Evolutionary conservation across 768 basidiomycete genomes (phyloP).

Genomic region (Tephrocybe sp.): DNA sequence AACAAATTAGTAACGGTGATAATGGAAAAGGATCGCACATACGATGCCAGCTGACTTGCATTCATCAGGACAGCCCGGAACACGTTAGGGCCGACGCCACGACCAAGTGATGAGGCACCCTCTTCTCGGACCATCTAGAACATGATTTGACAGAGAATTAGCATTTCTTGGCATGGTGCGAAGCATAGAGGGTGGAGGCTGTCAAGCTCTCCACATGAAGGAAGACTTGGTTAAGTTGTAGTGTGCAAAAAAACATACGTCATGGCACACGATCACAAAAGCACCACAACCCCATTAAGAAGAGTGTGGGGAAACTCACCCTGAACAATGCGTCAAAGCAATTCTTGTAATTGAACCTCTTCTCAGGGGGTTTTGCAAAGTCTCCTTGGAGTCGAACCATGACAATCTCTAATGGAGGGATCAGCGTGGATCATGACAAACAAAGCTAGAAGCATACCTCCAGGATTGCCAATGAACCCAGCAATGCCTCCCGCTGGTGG

Average conservation of each 20-base stretch:
- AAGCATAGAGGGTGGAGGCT: not conserved
- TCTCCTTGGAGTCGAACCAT: constrained; percentile 92
- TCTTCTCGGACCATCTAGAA: constrained; percentile 84
- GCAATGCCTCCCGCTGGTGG: constrained; percentile 76
- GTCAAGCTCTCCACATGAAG: not conserved
- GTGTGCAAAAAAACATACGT: not conserved
- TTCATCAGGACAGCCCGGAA: constrained; percentile 89
- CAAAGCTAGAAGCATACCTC: constrained; percentile 39
- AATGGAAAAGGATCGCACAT: constrained; percentile 25
- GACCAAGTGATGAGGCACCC: constrained; percentile 67
- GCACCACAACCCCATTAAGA: constrained; percentile 17
- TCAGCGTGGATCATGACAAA: not conserved
- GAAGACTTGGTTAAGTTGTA: not conserved
- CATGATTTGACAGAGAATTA: constrained; percentile 7
- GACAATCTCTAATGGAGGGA: constrained; percentile 56
- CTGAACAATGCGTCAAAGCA: constrained; percentile 85
- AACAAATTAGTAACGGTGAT: not conserved
- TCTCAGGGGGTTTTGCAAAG: constrained; percentile 84
- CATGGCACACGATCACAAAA: constrained; percentile 15
- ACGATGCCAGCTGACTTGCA: constrained; percentile 89
- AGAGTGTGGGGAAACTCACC: constrained; percentile 34
- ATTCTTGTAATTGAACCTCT: constrained; percentile 88
- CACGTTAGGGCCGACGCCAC: constrained; percentile 83
- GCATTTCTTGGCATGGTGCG: not conserved
- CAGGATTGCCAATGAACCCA: constrained; percentile 87